Evolutionary conservation across 2,329 filamentous ascomycete genomes (phyloP).

Genomic region (Aspergillus sp.): DNA sequence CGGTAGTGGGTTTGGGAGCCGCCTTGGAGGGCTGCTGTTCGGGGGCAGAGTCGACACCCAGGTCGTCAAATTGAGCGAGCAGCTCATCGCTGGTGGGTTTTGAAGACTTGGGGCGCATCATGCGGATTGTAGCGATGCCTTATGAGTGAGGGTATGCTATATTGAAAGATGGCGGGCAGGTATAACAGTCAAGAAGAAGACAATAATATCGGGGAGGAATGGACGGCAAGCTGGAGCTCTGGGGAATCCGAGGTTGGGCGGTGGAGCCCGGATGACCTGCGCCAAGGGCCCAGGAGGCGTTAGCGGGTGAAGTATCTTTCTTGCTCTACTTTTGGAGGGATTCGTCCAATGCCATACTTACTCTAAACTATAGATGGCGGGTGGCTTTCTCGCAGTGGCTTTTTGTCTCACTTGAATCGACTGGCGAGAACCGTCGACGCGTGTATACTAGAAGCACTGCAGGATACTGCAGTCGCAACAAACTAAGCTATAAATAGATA

Average conservation of each 20-base stretch:
- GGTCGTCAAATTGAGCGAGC: slow-evolving; percentile 52
- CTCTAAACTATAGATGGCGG: neutral
- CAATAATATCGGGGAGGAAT: neutral
- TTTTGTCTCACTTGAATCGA: no score
- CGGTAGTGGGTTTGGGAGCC: slow-evolving; percentile 21
- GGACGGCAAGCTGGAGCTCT: slow-evolving; percentile 10
- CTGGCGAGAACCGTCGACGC: no score
- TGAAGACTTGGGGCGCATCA: slow-evolving; percentile 39
- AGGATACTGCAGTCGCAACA: no score
- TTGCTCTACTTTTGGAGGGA: no score
- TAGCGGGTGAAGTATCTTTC: slow-evolving; percentile 12
- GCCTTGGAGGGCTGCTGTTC: slow-evolving; percentile 34
- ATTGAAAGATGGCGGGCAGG: slow-evolving; percentile 12
- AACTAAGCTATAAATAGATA: no score
- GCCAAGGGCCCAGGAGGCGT: slow-evolving; percentile 24
- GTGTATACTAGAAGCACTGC: no score
- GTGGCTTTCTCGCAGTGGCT: neutral
- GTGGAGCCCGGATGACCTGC: slow-evolving; percentile 30
- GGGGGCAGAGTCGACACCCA: slow-evolving; percentile 41
- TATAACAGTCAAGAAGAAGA: no score
- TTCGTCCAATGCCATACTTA: neutral
- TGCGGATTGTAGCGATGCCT: slow-evolving; percentile 6
- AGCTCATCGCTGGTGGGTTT: slow-evolving; percentile 53
- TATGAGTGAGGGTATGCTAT: slow-evolving; percentile 20
- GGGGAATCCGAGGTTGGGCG: slow-evolving; percentile 18